phyloP scores from a whole-genome alignment of 805 yeast genomes.

The Metschnikowia matae region DNA sequence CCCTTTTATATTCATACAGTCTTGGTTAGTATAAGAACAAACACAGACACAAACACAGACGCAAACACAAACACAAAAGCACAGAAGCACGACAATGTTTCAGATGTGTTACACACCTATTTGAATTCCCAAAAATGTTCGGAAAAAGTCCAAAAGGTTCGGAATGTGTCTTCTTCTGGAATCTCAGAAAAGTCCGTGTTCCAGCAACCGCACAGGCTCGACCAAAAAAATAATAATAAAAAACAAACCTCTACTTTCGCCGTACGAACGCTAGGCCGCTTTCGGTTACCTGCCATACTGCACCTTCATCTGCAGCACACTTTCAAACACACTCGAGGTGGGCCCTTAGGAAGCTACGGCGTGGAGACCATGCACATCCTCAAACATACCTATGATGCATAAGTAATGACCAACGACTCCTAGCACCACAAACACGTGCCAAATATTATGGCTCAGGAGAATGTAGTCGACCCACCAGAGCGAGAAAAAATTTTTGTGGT shows the following conservation, averaged over 20 bases:
- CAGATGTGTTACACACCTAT: too few species aligned
- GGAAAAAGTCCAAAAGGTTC: too few species aligned
- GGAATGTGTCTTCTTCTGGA: background rate
- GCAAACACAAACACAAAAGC: too few species aligned
- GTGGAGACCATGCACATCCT: constrained; percentile 21
- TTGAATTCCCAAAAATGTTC: too few species aligned
- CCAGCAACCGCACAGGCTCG: background rate
- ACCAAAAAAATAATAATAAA: background rate
- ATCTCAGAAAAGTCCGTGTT: background rate
- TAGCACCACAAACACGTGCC: constrained; percentile 88
- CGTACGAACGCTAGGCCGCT: background rate
- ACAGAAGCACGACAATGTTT: too few species aligned
- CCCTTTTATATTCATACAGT: background rate
- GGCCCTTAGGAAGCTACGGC: background rate
- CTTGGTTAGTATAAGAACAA: too few species aligned
- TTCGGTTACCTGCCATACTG: background rate
- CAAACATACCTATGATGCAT: constrained; percentile 71
- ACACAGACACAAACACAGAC: too few species aligned
- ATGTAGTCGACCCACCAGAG: constrained; percentile 84
- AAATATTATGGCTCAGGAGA: constrained; percentile 78
- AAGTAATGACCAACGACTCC: constrained; percentile 89
- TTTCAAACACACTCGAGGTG: background rate
- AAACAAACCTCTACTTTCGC: background rate
- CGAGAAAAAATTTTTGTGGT: constrained; percentile 42
- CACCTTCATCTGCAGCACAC: background rate